Percentiles rank a stretch among this genome's conserved stretches.
phyloP scores from a whole-genome alignment of 2,329 filamentous ascomycete species.

The Ascochyta fabae region DNA sequence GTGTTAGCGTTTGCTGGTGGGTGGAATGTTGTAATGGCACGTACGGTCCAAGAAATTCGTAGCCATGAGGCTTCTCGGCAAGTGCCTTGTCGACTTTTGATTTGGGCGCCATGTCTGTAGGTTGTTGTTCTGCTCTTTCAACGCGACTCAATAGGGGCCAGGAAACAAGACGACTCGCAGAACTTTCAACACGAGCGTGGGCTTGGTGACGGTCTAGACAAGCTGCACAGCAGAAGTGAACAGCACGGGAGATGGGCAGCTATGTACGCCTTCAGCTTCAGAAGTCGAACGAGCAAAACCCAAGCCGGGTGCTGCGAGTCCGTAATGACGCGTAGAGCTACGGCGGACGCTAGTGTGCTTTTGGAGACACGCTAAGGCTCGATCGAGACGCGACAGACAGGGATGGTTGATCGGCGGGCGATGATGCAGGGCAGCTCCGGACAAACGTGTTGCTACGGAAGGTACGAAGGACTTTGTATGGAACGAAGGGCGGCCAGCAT shows the following conservation, averaged over 20 bases:
- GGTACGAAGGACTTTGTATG: not conserved
- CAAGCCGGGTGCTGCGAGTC: slow-evolving; percentile 24
- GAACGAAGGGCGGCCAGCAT: slow-evolving; percentile 1
- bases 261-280: not conserved
- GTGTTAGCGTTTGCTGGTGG: slow-evolving; percentile 18
- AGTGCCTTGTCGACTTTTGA: slow-evolving; percentile 27
- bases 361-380: not conserved
- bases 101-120: slow-evolving; percentile 36
- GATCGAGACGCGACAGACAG: slow-evolving; percentile 5
- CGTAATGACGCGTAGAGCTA: slow-evolving; percentile 36
- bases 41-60: slow-evolving; percentile 51
- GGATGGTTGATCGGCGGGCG: not conserved
- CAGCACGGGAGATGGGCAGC: not conserved
- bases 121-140: not conserved
- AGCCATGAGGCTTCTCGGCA: slow-evolving; percentile 45
- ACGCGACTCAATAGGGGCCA: no score
- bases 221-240: no score
- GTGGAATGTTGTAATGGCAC: slow-evolving; percentile 17
- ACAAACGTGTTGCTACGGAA: slow-evolving; percentile 31
- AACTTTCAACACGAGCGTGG: no score
- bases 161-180: no score
- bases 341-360: slow-evolving; percentile 4
- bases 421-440: slow-evolving; percentile 15
- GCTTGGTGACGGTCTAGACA: not conserved
- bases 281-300: slow-evolving; percentile 28